phyloP scores from a whole-genome alignment of 2,329 filamentous ascomycete species.

The Fusarium mexicanum region DNA sequence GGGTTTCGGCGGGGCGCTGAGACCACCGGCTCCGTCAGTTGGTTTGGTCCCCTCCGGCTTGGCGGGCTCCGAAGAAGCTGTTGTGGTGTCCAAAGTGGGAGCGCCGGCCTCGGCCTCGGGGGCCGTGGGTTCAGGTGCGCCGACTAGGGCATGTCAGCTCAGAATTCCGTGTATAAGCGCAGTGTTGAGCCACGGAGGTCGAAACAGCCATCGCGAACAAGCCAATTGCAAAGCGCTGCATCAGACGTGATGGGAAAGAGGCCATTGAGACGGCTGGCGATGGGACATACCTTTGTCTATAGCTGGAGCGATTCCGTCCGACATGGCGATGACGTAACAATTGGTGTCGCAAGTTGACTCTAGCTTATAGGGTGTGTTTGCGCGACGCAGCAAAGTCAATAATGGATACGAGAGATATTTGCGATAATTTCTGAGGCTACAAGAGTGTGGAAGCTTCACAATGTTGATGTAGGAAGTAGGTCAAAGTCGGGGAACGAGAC shows the following conservation, averaged over 20 bases:
- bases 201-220: neutral
- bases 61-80: slow-evolving; percentile 32
- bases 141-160: slow-evolving; percentile 41
- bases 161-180: slow-evolving; percentile 3
- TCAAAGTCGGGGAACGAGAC: slow-evolving; percentile 34
- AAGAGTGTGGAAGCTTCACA: slow-evolving; percentile 15
- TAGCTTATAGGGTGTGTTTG: slow-evolving; percentile 27
- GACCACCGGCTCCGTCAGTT: slow-evolving; percentile 24
- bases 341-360: slow-evolving; percentile 28
- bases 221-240: slow-evolving; percentile 28
- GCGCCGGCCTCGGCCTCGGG: slow-evolving; percentile 43
- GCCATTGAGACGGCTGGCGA: slow-evolving; percentile 27
- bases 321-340: slow-evolving; percentile 50
- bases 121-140: slow-evolving; percentile 43
- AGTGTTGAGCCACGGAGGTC: neutral
- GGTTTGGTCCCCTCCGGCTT: slow-evolving; percentile 37
- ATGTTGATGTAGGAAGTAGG: slow-evolving; percentile 30
- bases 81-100: slow-evolving; percentile 41
- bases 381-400: slow-evolving; percentile 9
- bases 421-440: slow-evolving; percentile 15
- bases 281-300: slow-evolving; percentile 49
- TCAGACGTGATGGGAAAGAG: neutral
- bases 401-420: slow-evolving; percentile 9
- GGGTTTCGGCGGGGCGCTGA: slow-evolving; percentile 44
- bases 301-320: slow-evolving; percentile 48